Base-by-base conservation (phyloP, 2,329 filamentous ascomycete genomes). In the Shiraia sp. region DNA sequence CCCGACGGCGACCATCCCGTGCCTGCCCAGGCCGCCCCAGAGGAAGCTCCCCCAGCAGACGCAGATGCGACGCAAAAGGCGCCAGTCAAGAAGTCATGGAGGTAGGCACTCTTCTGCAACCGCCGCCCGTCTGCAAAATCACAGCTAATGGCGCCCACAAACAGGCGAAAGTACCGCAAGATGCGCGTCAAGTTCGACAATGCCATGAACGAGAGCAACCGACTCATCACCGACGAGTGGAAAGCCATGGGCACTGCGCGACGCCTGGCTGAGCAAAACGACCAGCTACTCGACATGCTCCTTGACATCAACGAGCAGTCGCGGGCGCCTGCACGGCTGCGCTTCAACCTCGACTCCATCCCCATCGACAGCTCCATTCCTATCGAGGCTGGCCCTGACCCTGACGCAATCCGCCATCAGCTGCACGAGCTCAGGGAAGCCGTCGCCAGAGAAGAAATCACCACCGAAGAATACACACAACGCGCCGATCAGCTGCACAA, bases 141-240 rank as follows among this genome's bases (percentile, higher is more conserved):
- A 24, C 10, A 12, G 28, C 33, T 17, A 38, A 24, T 32, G 42
- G 54, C n/a, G 59, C 37, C 61, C 43, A n/a, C 10, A 14, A 15
- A 28, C 53, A 70, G 69, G 80, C 95, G 96, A 75, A 99, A 99
- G 77, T 99, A 95, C 70, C 86, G 87, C 60, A 95, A 95, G 79
- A 88, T 93, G 83, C 85, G 87, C 72, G 79, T 86, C 66, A 76
- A 79, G 19, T 95, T 93, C 63, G 87, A 93, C 57, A 78, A 83
- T 36, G 83, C 82, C 61, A 88, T 91, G 81, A 81, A 85, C 42
- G 83, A 89, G 53, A 88, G 89, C 67, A 93, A 95, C 71, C 80
- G 85, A 40, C 78, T 93, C 46, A 93, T 93, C 71, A 83, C 83
- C 58, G 79, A 88, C 40, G 90, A 93, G 69, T 87, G 88, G 68